phyloP scores from a whole-genome alignment of 768 basidiomycete species.

The Mycena chlorophos region DNA sequence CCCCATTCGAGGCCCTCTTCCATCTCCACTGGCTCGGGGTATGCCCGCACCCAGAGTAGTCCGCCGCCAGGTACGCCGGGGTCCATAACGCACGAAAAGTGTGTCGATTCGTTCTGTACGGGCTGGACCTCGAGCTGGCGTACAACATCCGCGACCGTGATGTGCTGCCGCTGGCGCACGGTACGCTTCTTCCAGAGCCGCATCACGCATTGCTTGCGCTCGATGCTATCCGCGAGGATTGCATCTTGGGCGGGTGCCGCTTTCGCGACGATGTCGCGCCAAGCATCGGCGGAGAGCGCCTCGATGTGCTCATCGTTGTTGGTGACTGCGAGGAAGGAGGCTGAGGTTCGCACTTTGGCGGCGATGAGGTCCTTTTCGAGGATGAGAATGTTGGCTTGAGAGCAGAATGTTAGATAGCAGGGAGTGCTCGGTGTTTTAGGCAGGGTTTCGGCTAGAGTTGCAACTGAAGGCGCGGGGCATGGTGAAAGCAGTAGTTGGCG shows the following conservation, averaged over 20 bases:
- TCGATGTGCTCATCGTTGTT: constrained; percentile 38
- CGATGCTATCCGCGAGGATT: constrained; percentile 35
- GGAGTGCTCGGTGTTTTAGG: constrained; percentile 28
- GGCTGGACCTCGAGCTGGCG: constrained; percentile 35
- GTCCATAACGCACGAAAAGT: constrained; percentile 43
- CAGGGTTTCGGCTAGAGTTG: constrained; percentile 21
- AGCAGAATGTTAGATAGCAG: constrained; percentile 40
- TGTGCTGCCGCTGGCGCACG: constrained; percentile 3
- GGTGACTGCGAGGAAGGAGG: constrained; percentile 34
- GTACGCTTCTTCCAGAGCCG: constrained; percentile 21
- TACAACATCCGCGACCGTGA: constrained; percentile 27
- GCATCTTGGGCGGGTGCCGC: constrained; percentile 12
- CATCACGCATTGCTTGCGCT: constrained; percentile 31
- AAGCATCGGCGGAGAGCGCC: constrained; percentile 21
- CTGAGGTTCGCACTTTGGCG: constrained; percentile 23
- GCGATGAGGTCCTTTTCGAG: constrained; percentile 37
- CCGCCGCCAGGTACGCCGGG: constrained; percentile 36
- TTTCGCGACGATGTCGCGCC: constrained; percentile 21
- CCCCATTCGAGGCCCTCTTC: too few relatives aligned
- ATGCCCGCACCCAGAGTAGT: constrained; percentile 36
- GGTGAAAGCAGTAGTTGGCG: constrained; percentile 34
- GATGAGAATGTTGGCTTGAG: constrained; percentile 30
- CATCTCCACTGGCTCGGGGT: constrained; percentile 24
- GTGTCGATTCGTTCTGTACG: constrained; percentile 36
- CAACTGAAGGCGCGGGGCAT: constrained; percentile 27